These are phyloP conservation scores for Sphenostylis stenocarpa DNA, from an alignment of 306 rosid species.

Conservation along the genomic window DNA sequence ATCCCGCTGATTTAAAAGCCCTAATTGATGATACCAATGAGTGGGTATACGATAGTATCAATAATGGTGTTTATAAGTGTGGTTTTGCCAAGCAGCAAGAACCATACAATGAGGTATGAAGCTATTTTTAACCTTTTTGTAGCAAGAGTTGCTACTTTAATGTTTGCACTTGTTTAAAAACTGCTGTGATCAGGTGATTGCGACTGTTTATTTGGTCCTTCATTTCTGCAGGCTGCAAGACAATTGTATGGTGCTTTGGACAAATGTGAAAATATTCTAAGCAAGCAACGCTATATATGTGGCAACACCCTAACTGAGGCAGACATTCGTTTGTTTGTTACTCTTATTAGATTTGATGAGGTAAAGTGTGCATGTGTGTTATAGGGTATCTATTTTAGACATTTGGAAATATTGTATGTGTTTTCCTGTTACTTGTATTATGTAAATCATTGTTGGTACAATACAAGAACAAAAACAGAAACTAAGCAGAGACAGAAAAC, in stretches of 20 bases:
- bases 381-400: background rate
- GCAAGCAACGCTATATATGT: slow-evolving; percentile 82
- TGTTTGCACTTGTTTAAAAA: slow-evolving; percentile 21
- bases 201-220: slow-evolving; percentile 24
- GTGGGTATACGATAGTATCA: slow-evolving; percentile 68
- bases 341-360: slow-evolving; percentile 96
- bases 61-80: slow-evolving; percentile 90
- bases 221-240: slow-evolving; percentile 66
- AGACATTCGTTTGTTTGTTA: slow-evolving; percentile 91
- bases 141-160: background rate
- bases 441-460: background rate
- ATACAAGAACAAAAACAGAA: background rate
- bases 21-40: slow-evolving; percentile 68
- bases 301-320: slow-evolving; percentile 79
- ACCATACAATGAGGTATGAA: slow-evolving; percentile 71
- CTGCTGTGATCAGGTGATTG: background rate
- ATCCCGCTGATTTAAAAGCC: slow-evolving; percentile 69
- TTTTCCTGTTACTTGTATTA: background rate
- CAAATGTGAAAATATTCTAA: slow-evolving; percentile 73
- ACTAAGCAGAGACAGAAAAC: background rate
- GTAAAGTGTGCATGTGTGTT: slow-evolving; percentile 37
- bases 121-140: background rate
- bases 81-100: slow-evolving; percentile 87
- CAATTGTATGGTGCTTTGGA: slow-evolving; percentile 76
- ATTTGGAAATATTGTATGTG: slow-evolving; percentile 9